A percentile compares a stretch with the other conserved stretches of the same genome.
Evolutionary conservation across 2,329 filamentous ascomycete genomes (phyloP).

Genomic region (Aspergillus ibericus): DNA sequence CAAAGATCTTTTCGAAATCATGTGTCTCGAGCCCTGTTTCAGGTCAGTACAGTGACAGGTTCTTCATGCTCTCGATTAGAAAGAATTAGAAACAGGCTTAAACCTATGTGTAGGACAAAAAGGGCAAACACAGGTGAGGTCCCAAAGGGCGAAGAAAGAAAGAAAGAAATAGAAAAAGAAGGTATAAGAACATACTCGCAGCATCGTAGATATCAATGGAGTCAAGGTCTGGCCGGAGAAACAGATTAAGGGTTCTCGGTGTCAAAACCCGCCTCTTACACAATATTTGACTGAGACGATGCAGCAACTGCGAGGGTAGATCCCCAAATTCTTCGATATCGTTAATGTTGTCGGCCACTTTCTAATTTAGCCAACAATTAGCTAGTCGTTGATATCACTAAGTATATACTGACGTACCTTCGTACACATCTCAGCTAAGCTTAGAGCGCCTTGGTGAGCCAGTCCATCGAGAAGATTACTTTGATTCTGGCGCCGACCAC

Average conservation of each 20-base stretch:
- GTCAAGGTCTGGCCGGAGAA: slow-evolving; percentile 54
- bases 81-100: neutral
- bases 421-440: slow-evolving; percentile 58
- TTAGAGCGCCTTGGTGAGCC: slow-evolving; percentile 43
- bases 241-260: slow-evolving; percentile 46
- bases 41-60: slow-evolving; percentile 31
- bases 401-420: slow-evolving; percentile 40
- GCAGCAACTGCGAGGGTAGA: slow-evolving; percentile 57
- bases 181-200: slow-evolving; percentile 50
- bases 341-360: slow-evolving; percentile 62
- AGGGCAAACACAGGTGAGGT: neutral
- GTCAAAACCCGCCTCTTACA: slow-evolving; percentile 62
- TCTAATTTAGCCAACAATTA: slow-evolving; percentile 36
- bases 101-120: neutral
- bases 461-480: slow-evolving; percentile 81
- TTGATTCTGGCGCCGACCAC: slow-evolving; percentile 71
- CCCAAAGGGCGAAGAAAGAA: neutral
- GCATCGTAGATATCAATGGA: slow-evolving; percentile 62
- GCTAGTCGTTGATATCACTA: neutral
- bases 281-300: slow-evolving; percentile 62
- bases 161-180: no score
- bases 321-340: slow-evolving; percentile 67
- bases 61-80: no score
- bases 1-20: slow-evolving; percentile 79
- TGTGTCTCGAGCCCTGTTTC: slow-evolving; percentile 64